These are phyloP conservation scores for Suillus subluteus DNA, from an alignment of 768 basidiomycete species.

Conservation along the genomic window DNA sequence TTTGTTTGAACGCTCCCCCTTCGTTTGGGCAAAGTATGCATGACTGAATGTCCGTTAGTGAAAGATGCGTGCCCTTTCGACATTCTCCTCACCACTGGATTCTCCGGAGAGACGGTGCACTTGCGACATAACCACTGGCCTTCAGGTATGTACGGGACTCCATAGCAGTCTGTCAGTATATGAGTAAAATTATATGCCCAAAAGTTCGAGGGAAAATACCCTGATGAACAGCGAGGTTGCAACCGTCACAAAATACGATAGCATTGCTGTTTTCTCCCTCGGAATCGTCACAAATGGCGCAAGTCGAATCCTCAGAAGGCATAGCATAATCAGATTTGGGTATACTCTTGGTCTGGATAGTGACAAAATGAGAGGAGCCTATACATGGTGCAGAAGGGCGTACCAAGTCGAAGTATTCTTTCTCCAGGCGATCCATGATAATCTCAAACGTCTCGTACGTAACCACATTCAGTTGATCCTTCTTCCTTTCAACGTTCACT, in stretches of 20 bases:
- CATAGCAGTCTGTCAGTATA: conserved; percentile 82
- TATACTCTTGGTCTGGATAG: conserved; percentile 82
- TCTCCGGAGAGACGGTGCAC: conserved; percentile 97
- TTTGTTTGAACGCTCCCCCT: conserved; percentile 98
- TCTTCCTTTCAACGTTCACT: conserved; percentile 81
- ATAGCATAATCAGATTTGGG: conserved; percentile 87
- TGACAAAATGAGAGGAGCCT: conserved; percentile 3
- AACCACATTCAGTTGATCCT: conserved; percentile 70
- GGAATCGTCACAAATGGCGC: conserved; percentile 96
- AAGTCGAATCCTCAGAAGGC: conserved; percentile 94
- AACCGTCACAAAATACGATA: conserved; percentile 99
- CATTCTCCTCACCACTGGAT: conserved; percentile 75
- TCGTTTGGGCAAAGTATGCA: conserved; percentile 97
- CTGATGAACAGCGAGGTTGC: conserved; percentile 99
- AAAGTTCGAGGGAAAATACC: conserved; percentile 49
- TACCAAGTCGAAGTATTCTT: conserved; percentile 98
- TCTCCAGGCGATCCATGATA: conserved; percentile 96
- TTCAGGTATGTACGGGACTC: conserved; percentile 98
- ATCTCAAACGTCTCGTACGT: conserved; percentile 91
- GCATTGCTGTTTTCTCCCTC: conserved; percentile 99
- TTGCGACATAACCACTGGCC: conserved; percentile 99
- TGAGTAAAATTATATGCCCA: not conserved
- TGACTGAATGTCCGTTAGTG: conserved; percentile 50
- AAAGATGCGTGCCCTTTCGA: not conserved
- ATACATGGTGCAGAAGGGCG: conserved; percentile 28